Conservation (phyloP, 2,329 filamentous ascomycete genomes). For the Aphanoascus verrucosus region DNA sequence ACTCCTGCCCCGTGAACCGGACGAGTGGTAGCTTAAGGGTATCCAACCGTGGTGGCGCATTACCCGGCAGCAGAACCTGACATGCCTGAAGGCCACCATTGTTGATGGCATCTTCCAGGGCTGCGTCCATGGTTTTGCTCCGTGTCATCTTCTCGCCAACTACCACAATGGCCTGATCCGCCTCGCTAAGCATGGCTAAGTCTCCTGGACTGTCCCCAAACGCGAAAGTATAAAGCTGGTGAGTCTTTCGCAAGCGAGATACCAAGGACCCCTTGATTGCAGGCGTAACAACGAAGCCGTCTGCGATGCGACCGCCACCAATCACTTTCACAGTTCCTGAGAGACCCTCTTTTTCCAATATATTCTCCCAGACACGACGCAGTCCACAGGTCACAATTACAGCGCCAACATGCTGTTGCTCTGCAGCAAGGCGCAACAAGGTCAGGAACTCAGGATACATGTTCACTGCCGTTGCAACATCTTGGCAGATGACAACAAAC, state of each 20-base stretch:
- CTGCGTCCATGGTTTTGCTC: conserved; percentile 45
- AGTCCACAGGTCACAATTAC: conserved; percentile 49
- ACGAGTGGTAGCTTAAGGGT: conserved; percentile 34
- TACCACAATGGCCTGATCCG: conserved; percentile 47
- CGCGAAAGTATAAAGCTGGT: conserved; percentile 39
- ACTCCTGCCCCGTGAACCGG: conserved; percentile 23
- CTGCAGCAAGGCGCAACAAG: conserved; percentile 31
- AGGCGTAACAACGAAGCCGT: conserved; percentile 44
- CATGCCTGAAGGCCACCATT: conserved; percentile 31
- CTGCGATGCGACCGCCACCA: conserved; percentile 40
- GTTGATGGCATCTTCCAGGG: conserved; percentile 36
- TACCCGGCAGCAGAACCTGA: conserved; percentile 40
- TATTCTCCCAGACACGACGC: conserved; percentile 44
- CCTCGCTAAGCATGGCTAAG: conserved; percentile 45
- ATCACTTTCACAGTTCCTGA: conserved; percentile 40
- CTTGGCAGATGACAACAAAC: conserved; percentile 39
- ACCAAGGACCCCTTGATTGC: conserved; percentile 43
- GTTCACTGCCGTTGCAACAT: conserved; percentile 33
- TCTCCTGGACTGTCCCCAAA: conserved; percentile 54
- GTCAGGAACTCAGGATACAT: conserved; percentile 41
- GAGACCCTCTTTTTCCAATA: conserved; percentile 39
- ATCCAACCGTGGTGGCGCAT: conserved; percentile 35
- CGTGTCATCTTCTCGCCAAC: conserved; percentile 39
- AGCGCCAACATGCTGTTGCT: conserved; percentile 32
- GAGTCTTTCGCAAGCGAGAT: conserved; percentile 26